Base-by-base conservation (phyloP, 2,329 filamentous ascomycete species). In the Monilinia vaccinii-corymbosi region DNA sequence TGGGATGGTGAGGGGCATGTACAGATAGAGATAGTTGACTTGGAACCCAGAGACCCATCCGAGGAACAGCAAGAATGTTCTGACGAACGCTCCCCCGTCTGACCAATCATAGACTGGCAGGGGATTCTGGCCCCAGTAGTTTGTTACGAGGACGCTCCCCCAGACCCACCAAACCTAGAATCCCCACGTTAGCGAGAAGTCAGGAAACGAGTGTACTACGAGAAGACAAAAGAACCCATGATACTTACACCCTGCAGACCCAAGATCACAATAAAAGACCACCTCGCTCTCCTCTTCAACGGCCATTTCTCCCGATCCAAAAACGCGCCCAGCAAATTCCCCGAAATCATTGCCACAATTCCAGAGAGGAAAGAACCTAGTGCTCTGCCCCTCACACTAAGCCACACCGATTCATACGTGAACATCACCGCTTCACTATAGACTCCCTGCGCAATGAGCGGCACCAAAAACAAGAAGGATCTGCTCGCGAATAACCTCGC, bases 381-480 rank as follows among this genome's bases (percentile, higher is more conserved):
- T 0, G 88, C 86, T 49, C 88, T 77, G 1, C 86, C 77, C 1
- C 87, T 80, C 1, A 91, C 88, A 1, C 79, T 80, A 67, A 91
- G 89, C 84, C 85, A 91, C 16, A 87, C 64, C 10, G 78, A 76
- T 9, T 86, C 74, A 61, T 86, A 91, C 0, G 87, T 89, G 70
- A 86, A 89, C 71, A 86, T 88, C 0, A 90, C 85, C 0, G 87
- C 83, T 69, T 91, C 87, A 0, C 84, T 75, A 68, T 87, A 91
- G 0, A 88, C 86, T 0, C 84, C 84, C 64, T 89, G 85, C 1
- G 84, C 84, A 44, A 91, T 89, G 64, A 87, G 82, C 0, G 86
- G 78, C 3, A 89, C 71, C 1, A 89, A 77, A 0, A 89, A 74
- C 1, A 90, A 72, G 61, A 88, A 89, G 34, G 80, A 79, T 47